A percentile compares a stretch with the other conserved stretches of the same genome.
Conservation (phyloP, 345 rosid species). For the Abelmoschus esculentus region DNA sequence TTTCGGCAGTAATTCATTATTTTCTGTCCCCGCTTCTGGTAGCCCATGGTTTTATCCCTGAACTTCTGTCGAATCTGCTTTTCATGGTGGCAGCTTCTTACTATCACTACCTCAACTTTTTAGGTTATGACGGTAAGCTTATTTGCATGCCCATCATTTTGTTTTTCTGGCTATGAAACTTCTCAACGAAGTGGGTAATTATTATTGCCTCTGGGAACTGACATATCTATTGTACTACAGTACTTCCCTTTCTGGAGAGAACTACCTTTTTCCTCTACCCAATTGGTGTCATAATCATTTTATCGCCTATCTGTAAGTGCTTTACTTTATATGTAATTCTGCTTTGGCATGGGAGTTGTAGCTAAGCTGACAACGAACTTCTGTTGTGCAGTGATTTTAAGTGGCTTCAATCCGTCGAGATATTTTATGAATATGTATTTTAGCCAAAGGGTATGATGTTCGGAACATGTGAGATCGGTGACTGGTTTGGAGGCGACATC, state of each 20-base stretch:
- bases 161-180: neutral
- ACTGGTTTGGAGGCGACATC: slow-evolving; percentile 17
- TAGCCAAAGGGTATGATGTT: slow-evolving; percentile 57
- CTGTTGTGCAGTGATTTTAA: slow-evolving; percentile 69
- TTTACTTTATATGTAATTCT: neutral
- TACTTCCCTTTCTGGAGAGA: slow-evolving; percentile 93
- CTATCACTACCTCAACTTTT: slow-evolving; percentile 96
- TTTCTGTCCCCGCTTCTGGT: slow-evolving; percentile 82
- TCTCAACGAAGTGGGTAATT: neutral
- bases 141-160: neutral
- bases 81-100: slow-evolving; percentile 90
- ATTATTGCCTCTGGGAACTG: neutral
- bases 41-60: slow-evolving; percentile 84
- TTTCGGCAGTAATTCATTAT: slow-evolving; percentile 77
- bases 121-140: slow-evolving; percentile 90
- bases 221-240: slow-evolving; percentile 33
- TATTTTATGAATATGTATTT: slow-evolving; percentile 89
- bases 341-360: neutral
- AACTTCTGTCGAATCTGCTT: slow-evolving; percentile 76
- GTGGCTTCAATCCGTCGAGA: slow-evolving; percentile 97
- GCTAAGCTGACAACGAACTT: neutral
- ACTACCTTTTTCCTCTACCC: slow-evolving; percentile 97
- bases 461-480: slow-evolving; percentile 2
- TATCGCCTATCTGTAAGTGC: slow-evolving; percentile 81
- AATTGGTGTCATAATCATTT: slow-evolving; percentile 65